These are phyloP conservation scores for Colletotrichum eremochloae DNA, from an alignment of 2,329 filamentous ascomycete species.

Conservation along the genomic window DNA sequence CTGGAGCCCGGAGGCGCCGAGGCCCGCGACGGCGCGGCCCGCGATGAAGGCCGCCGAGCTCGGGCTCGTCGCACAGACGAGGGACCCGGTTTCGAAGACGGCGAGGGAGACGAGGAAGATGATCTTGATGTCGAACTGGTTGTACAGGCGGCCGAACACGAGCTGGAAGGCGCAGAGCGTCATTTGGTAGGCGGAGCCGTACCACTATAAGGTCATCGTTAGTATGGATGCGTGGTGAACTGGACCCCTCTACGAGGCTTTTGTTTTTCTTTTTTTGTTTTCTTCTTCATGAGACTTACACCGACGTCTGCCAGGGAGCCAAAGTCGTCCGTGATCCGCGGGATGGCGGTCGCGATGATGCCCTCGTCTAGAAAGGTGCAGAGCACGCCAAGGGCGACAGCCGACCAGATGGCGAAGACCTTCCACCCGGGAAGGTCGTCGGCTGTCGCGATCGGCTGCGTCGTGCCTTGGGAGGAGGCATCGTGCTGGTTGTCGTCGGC, in stretches of 20 bases:
- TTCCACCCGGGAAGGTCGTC: constrained; percentile 13
- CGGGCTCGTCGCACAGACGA: constrained; percentile 53
- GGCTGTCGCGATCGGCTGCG: fast-evolving
- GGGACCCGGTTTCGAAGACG: constrained; percentile 51
- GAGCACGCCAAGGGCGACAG: constrained; percentile 21
- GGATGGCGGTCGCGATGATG: constrained; percentile 55
- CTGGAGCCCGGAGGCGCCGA: constrained; percentile 50
- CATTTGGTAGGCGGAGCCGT: constrained; percentile 48
- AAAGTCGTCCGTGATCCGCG: constrained; percentile 51
- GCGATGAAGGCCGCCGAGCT: constrained; percentile 53
- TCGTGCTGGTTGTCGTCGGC: not conserved
- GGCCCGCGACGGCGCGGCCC: constrained; percentile 53
- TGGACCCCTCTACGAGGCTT: too few species aligned
- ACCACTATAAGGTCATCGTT: constrained; percentile 45
- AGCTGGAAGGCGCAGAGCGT: constrained; percentile 46
- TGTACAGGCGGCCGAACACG: constrained; percentile 50
- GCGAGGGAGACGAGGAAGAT: constrained; percentile 48
- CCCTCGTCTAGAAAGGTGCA: constrained; percentile 33
- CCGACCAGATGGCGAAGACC: constrained; percentile 24
- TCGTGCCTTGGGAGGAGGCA: not conserved
- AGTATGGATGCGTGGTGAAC: too few species aligned
- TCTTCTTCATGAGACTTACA: constrained; percentile 39
- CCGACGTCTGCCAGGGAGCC: constrained; percentile 58
- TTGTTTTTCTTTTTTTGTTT: not conserved
- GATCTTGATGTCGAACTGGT: constrained; percentile 48